Evolutionary conservation across 202 grass and related monocot species (phyloP).

Genomic region (Hordeum pubiflorum): DNA sequence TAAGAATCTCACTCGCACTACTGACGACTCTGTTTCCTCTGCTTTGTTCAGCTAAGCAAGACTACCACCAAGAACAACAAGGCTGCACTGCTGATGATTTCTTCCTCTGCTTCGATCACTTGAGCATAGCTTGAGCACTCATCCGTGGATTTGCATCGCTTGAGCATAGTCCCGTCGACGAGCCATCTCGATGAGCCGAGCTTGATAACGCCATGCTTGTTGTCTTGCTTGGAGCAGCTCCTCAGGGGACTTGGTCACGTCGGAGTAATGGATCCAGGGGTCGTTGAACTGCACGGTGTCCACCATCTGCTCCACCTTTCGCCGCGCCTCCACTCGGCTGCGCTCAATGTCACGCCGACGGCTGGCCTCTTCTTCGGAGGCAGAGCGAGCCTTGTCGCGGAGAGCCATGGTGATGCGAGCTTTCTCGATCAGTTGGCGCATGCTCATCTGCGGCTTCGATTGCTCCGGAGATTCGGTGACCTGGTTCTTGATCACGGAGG

Average conservation of each 20-base stretch:
- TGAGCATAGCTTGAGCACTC: not conserved
- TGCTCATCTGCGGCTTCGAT: not conserved
- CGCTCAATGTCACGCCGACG: not conserved
- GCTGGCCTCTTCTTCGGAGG: not conserved
- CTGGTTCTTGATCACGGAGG: not conserved
- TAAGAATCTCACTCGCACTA: not conserved
- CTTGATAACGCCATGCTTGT: not conserved
- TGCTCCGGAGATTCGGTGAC: not conserved
- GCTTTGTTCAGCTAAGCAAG: not conserved
- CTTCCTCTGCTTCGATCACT: not conserved
- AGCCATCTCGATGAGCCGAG: too few relatives aligned
- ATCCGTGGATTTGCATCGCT: too few relatives aligned
- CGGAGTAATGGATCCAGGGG: not conserved
- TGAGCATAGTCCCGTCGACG: too few relatives aligned
- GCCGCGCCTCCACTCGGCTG: not conserved
- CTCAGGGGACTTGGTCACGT: not conserved
- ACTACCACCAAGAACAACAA: not conserved
- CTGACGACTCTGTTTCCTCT: not conserved
- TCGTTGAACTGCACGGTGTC: not conserved
- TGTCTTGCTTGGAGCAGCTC: not conserved
- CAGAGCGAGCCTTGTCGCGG: not conserved
- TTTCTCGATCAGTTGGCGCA: not conserved
- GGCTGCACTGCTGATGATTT: not conserved
- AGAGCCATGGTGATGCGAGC: not conserved
- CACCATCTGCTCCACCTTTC: not conserved